phyloP scores from a whole-genome alignment of 179 eudicot species.

The Carnegiea gigantea region DNA sequence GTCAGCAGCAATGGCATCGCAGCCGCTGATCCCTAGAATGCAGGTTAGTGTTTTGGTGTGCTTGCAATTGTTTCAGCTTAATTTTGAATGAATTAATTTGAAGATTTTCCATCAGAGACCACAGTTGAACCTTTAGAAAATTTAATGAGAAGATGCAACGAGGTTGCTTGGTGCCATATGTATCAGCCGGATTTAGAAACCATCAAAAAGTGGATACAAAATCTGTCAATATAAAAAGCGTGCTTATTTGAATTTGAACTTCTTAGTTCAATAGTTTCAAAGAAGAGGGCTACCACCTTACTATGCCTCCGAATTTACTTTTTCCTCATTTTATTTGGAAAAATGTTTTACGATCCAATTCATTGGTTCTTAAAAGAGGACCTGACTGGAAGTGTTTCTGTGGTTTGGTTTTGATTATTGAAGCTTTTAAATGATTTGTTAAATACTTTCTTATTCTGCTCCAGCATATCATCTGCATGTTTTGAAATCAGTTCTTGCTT shows the following conservation, averaged over 20 bases:
- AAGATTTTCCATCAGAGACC: neutral
- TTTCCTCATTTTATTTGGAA: neutral
- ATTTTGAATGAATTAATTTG: neutral
- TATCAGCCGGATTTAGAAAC: neutral
- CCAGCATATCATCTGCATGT: neutral
- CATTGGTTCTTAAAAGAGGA: neutral
- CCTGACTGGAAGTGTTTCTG: neutral
- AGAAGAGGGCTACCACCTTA: neutral
- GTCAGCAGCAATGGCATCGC: constrained; percentile 83
- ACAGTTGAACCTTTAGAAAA: neutral
- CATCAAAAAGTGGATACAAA: neutral
- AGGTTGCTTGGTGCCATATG: neutral
- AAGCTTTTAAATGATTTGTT: neutral
- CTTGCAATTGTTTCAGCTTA: neutral
- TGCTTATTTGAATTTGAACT: neutral
- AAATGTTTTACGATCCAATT: neutral
- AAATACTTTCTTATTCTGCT: neutral
- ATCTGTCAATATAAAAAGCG: neutral
- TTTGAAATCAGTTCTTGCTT: no score
- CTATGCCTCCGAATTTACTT: neutral
- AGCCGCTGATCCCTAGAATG: constrained; percentile 70
- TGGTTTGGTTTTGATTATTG: neutral
- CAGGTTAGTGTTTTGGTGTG: constrained; percentile 55
- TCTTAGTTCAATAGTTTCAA: neutral
- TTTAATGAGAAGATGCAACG: neutral